These are phyloP conservation scores for Astrephomene gubernaculifera DNA, from an alignment of 139 green algal species.

Conservation along the genomic window DNA sequence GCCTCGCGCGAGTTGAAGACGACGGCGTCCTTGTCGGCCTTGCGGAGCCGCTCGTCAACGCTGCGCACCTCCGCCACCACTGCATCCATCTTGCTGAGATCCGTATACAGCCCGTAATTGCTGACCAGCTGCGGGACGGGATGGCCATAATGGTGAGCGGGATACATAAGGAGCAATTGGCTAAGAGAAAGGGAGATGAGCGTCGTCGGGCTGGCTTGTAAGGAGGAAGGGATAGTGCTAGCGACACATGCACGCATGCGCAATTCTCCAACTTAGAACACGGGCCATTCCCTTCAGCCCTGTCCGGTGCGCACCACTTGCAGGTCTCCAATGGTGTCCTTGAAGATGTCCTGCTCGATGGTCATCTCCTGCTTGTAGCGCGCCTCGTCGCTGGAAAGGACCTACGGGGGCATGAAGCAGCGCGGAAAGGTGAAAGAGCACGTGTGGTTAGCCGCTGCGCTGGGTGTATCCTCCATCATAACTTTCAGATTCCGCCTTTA, in stretches of 20 bases:
- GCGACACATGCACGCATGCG: too few species aligned
- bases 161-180: too few species aligned
- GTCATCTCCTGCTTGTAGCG: slow-evolving; percentile 76
- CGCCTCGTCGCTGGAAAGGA: slow-evolving; percentile 25
- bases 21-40: slow-evolving; percentile 66
- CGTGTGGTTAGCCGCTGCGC: too few species aligned
- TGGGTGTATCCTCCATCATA: too few species aligned
- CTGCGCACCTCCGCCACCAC: slow-evolving; percentile 57
- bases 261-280: too few species aligned
- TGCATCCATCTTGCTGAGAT: slow-evolving; percentile 68
- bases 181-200: too few species aligned
- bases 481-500: too few species aligned
- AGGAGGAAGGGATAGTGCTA: too few species aligned
- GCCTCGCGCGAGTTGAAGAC: slow-evolving; percentile 77
- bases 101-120: slow-evolving; percentile 56
- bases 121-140: slow-evolving; percentile 47
- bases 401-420: background rate
- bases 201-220: too few species aligned
- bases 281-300: too few species aligned
- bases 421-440: background rate
- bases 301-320: too few species aligned
- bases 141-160: too few species aligned
- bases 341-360: slow-evolving; percentile 76
- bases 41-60: slow-evolving; percentile 67
- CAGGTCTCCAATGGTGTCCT: slow-evolving; percentile 58